Conservation (phyloP, 116 monocot species). For the Iris pallida region DNA sequence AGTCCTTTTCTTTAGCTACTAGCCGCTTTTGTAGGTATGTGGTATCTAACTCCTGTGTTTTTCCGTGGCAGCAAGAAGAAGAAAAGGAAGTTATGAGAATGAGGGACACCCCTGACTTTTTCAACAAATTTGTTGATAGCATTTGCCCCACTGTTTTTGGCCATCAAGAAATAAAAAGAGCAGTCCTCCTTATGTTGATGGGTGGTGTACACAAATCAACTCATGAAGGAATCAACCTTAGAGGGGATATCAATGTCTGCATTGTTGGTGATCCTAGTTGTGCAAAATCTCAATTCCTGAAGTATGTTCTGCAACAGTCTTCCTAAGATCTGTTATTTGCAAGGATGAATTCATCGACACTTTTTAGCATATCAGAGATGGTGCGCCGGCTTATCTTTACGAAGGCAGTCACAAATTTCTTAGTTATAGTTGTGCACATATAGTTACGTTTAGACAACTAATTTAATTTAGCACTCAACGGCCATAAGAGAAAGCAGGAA, state of each 20-base stretch:
- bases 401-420: too few species aligned
- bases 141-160: slow-evolving; percentile 96
- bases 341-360: too few species aligned
- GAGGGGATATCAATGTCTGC: slow-evolving; percentile 97
- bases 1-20: too few species aligned
- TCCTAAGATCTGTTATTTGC: too few species aligned
- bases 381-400: too few species aligned
- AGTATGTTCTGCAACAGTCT: slow-evolving; percentile 43
- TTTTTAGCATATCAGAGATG: too few species aligned
- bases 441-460: too few species aligned
- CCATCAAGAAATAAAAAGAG: slow-evolving; percentile 96
- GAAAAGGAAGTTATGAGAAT: slow-evolving; percentile 74
- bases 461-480: too few species aligned
- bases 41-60: slow-evolving; percentile 1
- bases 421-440: too few species aligned
- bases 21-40: not conserved
- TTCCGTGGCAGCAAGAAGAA: slow-evolving; percentile 67
- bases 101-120: slow-evolving; percentile 89
- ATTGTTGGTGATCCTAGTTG: slow-evolving; percentile 99
- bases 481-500: too few species aligned
- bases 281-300: slow-evolving; percentile 97
- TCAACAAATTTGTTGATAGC: slow-evolving; percentile 92
- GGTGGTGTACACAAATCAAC: slow-evolving; percentile 95
- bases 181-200: slow-evolving; percentile 83
- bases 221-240: slow-evolving; percentile 95